Conservation (phyloP, 2,329 filamentous ascomycete genomes). For the Camillea tinctor region DNA sequence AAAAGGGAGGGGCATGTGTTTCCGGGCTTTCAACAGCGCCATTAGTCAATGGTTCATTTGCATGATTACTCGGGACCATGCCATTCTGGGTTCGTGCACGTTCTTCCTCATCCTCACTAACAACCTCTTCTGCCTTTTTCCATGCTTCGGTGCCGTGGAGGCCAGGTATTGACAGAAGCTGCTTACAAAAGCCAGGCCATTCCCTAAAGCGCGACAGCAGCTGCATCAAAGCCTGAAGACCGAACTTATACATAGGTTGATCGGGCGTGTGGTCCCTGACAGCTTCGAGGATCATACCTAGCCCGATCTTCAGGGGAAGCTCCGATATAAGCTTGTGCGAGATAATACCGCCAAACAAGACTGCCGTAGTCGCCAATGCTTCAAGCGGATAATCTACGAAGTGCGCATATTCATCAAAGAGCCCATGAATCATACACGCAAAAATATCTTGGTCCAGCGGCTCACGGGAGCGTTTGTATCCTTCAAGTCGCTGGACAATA, state of each 20-base stretch:
- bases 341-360: slow-evolving; percentile 95
- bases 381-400: slow-evolving; percentile 96
- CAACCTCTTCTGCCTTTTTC: slow-evolving; percentile 77
- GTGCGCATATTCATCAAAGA: slow-evolving; percentile 96
- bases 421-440: slow-evolving; percentile 95
- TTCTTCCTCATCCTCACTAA: slow-evolving; percentile 66
- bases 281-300: slow-evolving; percentile 97
- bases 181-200: slow-evolving; percentile 92
- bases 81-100: slow-evolving; percentile 56
- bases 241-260: slow-evolving; percentile 96
- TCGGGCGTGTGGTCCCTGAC: slow-evolving; percentile 81
- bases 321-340: slow-evolving; percentile 88
- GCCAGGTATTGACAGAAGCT: slow-evolving; percentile 77
- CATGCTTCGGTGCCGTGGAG: slow-evolving; percentile 83
- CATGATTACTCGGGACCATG: slow-evolving; percentile 34
- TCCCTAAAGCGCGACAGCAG: slow-evolving; percentile 79
- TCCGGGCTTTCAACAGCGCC: slow-evolving; percentile 70
- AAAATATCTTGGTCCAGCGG: slow-evolving; percentile 90
- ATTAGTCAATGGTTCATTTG: slow-evolving; percentile 61
- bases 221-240: slow-evolving; percentile 90
- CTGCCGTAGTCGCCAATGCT: slow-evolving; percentile 89
- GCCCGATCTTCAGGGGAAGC: slow-evolving; percentile 86
- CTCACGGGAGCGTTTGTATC: slow-evolving; percentile 84
- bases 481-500: slow-evolving; percentile 79
- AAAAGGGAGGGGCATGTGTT: slow-evolving; percentile 68